Conservation (phyloP, 176 grass and related monocot genomes). For the Ensete glaucum region DNA sequence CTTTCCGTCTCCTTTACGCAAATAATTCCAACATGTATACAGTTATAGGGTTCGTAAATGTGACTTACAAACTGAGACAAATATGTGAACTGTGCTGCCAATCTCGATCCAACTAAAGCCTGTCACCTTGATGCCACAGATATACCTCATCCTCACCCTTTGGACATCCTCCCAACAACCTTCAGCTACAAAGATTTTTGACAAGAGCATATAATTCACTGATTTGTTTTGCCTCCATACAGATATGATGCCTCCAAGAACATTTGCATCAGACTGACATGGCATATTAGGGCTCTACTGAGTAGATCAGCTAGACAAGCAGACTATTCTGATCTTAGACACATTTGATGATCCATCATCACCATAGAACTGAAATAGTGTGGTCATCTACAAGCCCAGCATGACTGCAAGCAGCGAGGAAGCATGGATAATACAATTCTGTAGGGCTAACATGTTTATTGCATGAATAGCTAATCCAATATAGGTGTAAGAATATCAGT, state of each 20-base stretch:
- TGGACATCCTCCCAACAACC: conserved; percentile 44
- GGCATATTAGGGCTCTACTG: conserved; percentile 55
- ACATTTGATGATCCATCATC: conserved; percentile 32
- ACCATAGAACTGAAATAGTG: conserved; percentile 51
- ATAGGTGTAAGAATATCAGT: too few species aligned
- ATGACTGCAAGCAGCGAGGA: conserved; percentile 72
- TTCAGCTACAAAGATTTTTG: conserved; percentile 46
- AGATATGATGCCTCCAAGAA: conserved; percentile 60
- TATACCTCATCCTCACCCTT: conserved; percentile 41
- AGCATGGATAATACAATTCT: conserved; percentile 49
- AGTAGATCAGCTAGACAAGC: conserved; percentile 77
- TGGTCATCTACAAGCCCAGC: conserved; percentile 52
- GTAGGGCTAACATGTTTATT: conserved; percentile 35
- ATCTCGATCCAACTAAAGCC: conserved; percentile 68
- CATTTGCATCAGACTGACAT: conserved; percentile 29
- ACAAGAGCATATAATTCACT: conserved; percentile 62
- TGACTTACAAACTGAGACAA: conserved; percentile 48
- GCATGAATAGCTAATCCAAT: too few species aligned
- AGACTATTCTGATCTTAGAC: conserved; percentile 37
- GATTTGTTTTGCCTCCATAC: conserved; percentile 56
- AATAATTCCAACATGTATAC: conserved; percentile 38
- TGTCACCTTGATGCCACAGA: conserved; percentile 38
- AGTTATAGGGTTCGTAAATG: conserved; percentile 28
- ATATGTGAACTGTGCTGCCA: conserved; percentile 36
- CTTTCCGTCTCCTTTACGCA: background rate